Base-by-base conservation (phyloP, 805 yeast genomes). In the Tetrapisispora taiwanensis region DNA sequence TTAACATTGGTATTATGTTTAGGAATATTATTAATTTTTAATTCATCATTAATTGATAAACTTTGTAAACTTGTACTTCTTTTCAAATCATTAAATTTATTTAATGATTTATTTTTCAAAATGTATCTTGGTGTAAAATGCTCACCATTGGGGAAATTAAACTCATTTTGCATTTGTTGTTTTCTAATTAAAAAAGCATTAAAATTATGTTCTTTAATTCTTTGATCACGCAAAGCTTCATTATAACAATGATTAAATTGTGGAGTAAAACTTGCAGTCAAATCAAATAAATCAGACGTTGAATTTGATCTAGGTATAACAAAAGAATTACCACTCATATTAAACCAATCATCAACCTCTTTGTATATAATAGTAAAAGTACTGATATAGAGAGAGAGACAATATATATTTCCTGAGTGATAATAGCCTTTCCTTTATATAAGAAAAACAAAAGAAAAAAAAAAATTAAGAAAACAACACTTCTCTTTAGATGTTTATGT, bases 81-180 rank as follows among this genome's bases (percentile, higher is more conserved):
- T 26, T 32, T 27, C 24, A 41, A 5, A n/a, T 19, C 9, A 12
- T 30, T 39, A 7, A 15, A 28, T 7, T 28, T 31, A 10, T 22
- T 39, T 18, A 7, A 20, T 6, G 14, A 19, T 19, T 20, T 33
- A 32, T 31, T 20, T 6, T 19, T 9, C 10, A 22, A 13, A 18
- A 37, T 31, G 4, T 43, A 51, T 36, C 54, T 55, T 28, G 66
- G 65, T 1, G 62, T 62, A 36, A 60, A 62, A 32, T 42, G 51
- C 36, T 62, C 66, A 26, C 66, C 66, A 46, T 62, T 62, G 1
- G 62, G 59, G 33, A 62, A 62, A 41, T 52, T 53, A 34, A 60
- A 62, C 14, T 58, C 47, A 7, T 27, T 48, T 42, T 50, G 50
- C 66, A 60, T 60, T 37, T 54, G 58, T 20, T 43, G 48, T 42